phyloP scores from a whole-genome alignment of 306 rosid genomes.

The Lathyrus tuberosus region DNA sequence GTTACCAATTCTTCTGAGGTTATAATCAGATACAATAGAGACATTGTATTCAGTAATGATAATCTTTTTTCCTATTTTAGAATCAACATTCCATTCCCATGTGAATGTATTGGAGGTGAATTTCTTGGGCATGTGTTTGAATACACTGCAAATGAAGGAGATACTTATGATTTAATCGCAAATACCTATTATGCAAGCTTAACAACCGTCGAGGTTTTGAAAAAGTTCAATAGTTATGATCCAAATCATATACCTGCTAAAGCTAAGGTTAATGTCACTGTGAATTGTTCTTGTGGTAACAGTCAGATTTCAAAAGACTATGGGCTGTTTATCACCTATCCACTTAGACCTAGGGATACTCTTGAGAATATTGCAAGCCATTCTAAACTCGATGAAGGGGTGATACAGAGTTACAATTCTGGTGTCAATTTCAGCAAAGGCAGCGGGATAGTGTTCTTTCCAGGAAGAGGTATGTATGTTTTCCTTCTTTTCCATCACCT shows the following conservation, averaged over 20 bases:
- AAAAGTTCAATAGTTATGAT: slow-evolving; percentile 46
- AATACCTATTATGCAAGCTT: slow-evolving; percentile 42
- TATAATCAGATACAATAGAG: slow-evolving; percentile 47
- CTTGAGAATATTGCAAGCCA: slow-evolving; percentile 33
- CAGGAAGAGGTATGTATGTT: slow-evolving; percentile 60
- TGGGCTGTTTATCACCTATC: slow-evolving; percentile 76
- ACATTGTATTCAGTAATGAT: slow-evolving; percentile 14
- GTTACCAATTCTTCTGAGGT: neutral
- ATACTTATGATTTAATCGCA: slow-evolving; percentile 55
- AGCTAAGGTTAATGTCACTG: slow-evolving; percentile 51
- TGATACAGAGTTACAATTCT: slow-evolving; percentile 45
- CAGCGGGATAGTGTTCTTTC: slow-evolving; percentile 57
- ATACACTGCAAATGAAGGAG: slow-evolving; percentile 42
- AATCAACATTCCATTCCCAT: slow-evolving; percentile 57
- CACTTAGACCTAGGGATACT: slow-evolving; percentile 46
- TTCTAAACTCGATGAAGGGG: slow-evolving; percentile 33
- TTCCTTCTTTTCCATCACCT: neutral
- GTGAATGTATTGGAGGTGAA: slow-evolving; percentile 54
- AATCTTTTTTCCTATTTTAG: neutral
- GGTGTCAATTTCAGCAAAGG: slow-evolving; percentile 58
- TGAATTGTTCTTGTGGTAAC: slow-evolving; percentile 73
- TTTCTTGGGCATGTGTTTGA: slow-evolving; percentile 66
- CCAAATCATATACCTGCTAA: slow-evolving; percentile 28
- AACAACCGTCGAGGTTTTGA: slow-evolving; percentile 55
- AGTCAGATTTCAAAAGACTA: slow-evolving; percentile 52